These are phyloP conservation scores for Dactylis glomerata DNA, from an alignment of 176 grass and related monocot genomes.

Conservation along the genomic window DNA sequence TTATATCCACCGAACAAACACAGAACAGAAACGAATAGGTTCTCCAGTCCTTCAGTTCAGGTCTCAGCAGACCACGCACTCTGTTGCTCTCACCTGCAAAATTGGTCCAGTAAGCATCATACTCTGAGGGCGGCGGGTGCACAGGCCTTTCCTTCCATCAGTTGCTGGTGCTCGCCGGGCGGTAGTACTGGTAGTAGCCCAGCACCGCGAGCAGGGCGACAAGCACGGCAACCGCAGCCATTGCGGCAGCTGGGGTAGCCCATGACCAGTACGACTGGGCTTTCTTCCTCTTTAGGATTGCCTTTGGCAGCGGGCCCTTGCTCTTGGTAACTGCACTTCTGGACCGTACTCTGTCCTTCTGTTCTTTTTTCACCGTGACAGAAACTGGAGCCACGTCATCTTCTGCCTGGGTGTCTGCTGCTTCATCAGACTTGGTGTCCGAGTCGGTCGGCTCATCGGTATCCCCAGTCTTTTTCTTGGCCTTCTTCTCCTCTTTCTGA, in stretches of 20 bases:
- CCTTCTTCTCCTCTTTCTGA: slow-evolving; percentile 85
- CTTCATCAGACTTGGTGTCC: slow-evolving; percentile 60
- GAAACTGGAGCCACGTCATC: slow-evolving; percentile 27
- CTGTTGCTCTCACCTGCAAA: slow-evolving; percentile 42
- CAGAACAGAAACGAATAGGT: slow-evolving; percentile 22
- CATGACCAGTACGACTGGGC: slow-evolving; percentile 51
- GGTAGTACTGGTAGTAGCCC: slow-evolving; percentile 71
- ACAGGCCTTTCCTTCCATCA: slow-evolving; percentile 11
- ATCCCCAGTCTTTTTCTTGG: slow-evolving; percentile 60
- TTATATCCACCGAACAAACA: slow-evolving; percentile 22
- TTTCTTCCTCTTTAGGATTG: slow-evolving; percentile 72
- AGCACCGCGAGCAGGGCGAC: slow-evolving; percentile 42
- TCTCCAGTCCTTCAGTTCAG: neutral
- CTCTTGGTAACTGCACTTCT: slow-evolving; percentile 38
- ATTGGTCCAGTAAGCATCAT: slow-evolving; percentile 34
- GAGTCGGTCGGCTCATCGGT: slow-evolving; percentile 51
- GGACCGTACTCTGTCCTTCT: slow-evolving; percentile 43
- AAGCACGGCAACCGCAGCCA: neutral
- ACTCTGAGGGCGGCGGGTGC: neutral
- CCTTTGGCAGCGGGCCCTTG: slow-evolving; percentile 52
- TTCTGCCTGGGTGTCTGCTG: slow-evolving; percentile 45
- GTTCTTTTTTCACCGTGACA: slow-evolving; percentile 40
- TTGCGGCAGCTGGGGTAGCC: slow-evolving; percentile 38
- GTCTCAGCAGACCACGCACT: slow-evolving; percentile 25
- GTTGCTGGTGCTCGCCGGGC: slow-evolving; percentile 37